A percentile compares a stretch with the other conserved stretches of the same genome.
Conservation (phyloP, 1,284 basidiomycete species). For the Vanrija humicola region DNA sequence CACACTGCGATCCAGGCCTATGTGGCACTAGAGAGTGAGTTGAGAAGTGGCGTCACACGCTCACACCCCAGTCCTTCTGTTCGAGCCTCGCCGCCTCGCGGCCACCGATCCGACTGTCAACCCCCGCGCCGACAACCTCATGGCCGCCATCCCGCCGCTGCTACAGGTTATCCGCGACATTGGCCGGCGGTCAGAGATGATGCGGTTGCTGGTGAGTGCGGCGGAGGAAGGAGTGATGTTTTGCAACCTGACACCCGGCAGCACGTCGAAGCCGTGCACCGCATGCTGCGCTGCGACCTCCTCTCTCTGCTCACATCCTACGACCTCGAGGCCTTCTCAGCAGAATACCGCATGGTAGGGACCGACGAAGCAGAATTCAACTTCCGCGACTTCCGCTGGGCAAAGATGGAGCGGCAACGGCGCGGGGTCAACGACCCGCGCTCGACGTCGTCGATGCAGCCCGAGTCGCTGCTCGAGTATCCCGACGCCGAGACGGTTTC, state of each 20-base stretch:
- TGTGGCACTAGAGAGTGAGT: constrained; percentile 16
- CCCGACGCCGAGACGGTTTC: too few species aligned
- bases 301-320: constrained; percentile 1
- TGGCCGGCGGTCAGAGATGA: constrained; percentile 1
- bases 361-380: constrained; percentile 12
- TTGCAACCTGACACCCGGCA: neutral
- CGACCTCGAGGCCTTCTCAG: constrained; percentile 6
- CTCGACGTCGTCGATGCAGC: too few species aligned
- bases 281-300: constrained; percentile 6
- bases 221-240: neutral
- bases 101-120: constrained; percentile 5
- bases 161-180: constrained; percentile 3
- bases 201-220: neutral
- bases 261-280: constrained; percentile 10
- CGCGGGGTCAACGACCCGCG: neutral
- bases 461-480: too few species aligned
- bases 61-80: constrained; percentile 11
- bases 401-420: constrained; percentile 8
- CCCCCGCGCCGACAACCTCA: constrained; percentile 1
- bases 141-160: constrained; percentile 1
- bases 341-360: constrained; percentile 8
- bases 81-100: constrained; percentile 13
- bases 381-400: constrained; percentile 11
- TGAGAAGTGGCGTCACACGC: neutral
- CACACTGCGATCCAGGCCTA: constrained; percentile 13